phyloP scores from a whole-genome alignment of 2,329 filamentous ascomycete species.

The Phoma sp. region DNA sequence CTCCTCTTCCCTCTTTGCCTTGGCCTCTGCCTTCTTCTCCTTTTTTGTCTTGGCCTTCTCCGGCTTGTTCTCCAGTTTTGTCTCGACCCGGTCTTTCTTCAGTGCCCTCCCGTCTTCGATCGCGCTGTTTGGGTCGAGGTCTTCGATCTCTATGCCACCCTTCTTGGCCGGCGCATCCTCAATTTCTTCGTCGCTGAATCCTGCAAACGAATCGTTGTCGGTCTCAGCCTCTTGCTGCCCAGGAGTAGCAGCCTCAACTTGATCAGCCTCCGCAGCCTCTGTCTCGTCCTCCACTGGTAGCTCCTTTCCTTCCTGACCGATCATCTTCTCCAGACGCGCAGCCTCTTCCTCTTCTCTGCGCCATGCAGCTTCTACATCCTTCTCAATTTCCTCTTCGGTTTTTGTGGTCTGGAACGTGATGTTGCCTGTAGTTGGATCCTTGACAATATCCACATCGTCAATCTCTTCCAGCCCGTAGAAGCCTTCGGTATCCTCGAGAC shows the following conservation, averaged over 20 bases:
- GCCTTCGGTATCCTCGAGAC: constrained; percentile 87
- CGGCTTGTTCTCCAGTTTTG: too few species aligned
- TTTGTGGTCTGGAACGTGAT: constrained; percentile 50
- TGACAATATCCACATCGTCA: constrained; percentile 85
- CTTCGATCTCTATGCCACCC: constrained; percentile 12
- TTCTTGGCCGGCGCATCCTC: constrained; percentile 14
- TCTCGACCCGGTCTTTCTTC: constrained; percentile 21
- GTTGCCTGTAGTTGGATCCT: constrained; percentile 58
- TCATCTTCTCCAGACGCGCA: constrained; percentile 29
- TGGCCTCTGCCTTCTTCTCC: constrained; percentile 24
- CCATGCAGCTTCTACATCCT: constrained; percentile 30
- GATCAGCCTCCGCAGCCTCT: background rate
- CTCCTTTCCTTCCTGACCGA: constrained; percentile 23
- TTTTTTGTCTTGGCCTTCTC: constrained; percentile 25
- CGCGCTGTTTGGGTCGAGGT: constrained; percentile 29
- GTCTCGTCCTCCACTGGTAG: constrained; percentile 14
- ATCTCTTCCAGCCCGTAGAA: constrained; percentile 93
- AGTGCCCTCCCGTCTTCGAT: constrained; percentile 19
- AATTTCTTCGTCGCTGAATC: constrained; percentile 24
- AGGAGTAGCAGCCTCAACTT: constrained; percentile 13
- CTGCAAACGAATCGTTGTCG: constrained; percentile 49
- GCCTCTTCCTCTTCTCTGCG: constrained; percentile 31
- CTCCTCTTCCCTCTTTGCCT: constrained; percentile 30
- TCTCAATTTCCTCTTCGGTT: constrained; percentile 33
- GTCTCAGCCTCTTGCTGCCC: constrained; percentile 44